Conservation (phyloP, 805 yeast species). For the Kodamaea kakaduensis region DNA sequence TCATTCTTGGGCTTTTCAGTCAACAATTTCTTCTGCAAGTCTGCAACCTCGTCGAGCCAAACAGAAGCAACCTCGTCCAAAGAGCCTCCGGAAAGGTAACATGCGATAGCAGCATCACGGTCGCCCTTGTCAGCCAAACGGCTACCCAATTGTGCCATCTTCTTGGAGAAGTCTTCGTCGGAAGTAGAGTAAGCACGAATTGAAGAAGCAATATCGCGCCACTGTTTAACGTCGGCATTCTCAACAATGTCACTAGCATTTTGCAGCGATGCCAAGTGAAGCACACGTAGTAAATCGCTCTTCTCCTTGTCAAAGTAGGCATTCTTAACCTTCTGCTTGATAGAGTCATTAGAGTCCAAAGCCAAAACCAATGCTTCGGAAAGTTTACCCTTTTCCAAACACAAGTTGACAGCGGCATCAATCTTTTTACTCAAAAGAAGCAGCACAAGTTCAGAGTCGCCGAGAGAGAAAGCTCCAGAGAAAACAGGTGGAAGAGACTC, state of each 20-base stretch:
- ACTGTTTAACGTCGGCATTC: constrained; percentile 70
- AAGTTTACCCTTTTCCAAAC: constrained; percentile 59
- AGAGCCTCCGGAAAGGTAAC: constrained; percentile 78
- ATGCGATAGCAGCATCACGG: constrained; percentile 71
- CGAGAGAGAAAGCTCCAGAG: constrained; percentile 49
- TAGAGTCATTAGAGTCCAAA: constrained; percentile 53
- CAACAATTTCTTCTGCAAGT: constrained; percentile 41
- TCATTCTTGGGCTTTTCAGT: constrained; percentile 25
- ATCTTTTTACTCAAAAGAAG: constrained; percentile 58
- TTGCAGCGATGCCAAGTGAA: constrained; percentile 58
- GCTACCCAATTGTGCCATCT: constrained; percentile 71
- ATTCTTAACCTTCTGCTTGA: constrained; percentile 65
- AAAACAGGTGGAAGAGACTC: constrained; percentile 44
- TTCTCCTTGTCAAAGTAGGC: constrained; percentile 65
- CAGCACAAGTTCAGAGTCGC: constrained; percentile 41
- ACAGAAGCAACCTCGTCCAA: constrained; percentile 72
- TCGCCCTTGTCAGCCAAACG: constrained; percentile 47
- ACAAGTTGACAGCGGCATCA: constrained; percentile 61
- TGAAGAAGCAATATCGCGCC: constrained; percentile 79
- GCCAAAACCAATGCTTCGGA: constrained; percentile 83
- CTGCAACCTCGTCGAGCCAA: constrained; percentile 74
- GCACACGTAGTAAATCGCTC: constrained; percentile 64
- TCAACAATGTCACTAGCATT: constrained; percentile 66
- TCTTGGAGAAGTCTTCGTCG: constrained; percentile 45
- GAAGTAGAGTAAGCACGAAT: constrained; percentile 54